Evolutionary conservation across 345 rosid species (phyloP).

Genomic region (Limnanthes douglasii): DNA sequence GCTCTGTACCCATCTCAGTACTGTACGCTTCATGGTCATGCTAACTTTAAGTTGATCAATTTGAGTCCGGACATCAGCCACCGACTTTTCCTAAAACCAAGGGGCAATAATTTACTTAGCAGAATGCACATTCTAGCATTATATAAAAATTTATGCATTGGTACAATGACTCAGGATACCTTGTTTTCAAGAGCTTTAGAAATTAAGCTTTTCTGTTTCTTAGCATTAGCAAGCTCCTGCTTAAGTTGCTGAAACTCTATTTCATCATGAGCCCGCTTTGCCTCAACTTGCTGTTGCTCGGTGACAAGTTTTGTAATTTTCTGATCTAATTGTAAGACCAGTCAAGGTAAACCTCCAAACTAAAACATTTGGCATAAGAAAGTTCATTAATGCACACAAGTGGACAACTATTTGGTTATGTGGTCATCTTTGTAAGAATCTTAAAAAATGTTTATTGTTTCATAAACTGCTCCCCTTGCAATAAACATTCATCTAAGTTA

Average conservation of each 20-base stretch:
- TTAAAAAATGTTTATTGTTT: too few species aligned
- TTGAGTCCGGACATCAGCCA: conserved; percentile 56
- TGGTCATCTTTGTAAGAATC: too few species aligned
- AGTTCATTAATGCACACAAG: too few species aligned
- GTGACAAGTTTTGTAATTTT: conserved; percentile 64
- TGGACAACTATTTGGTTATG: too few species aligned
- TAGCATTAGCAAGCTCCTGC: conserved; percentile 64
- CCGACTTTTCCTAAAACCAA: conserved; percentile 56
- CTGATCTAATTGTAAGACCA: conserved; percentile 63
- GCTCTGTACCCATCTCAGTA: conserved; percentile 92
- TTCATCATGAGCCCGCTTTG: conserved; percentile 54
- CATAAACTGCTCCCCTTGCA: too few species aligned
- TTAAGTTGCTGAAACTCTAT: conserved; percentile 66
- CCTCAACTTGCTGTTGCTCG: conserved; percentile 95
- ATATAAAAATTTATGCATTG: conserved; percentile 1
- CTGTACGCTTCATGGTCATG: conserved; percentile 56
- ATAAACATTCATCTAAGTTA: too few species aligned
- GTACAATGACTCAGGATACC: conserved; percentile 21
- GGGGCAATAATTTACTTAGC: background rate
- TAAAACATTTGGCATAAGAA: too few species aligned
- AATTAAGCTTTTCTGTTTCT: conserved; percentile 58
- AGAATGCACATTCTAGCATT: conserved; percentile 1
- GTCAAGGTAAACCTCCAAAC: conserved; percentile 25
- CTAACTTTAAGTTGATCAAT: conserved; percentile 72
- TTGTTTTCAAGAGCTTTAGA: conserved; percentile 67